Conservation (phyloP, 2,329 filamentous ascomycete species). For the Fusarium compactum region DNA sequence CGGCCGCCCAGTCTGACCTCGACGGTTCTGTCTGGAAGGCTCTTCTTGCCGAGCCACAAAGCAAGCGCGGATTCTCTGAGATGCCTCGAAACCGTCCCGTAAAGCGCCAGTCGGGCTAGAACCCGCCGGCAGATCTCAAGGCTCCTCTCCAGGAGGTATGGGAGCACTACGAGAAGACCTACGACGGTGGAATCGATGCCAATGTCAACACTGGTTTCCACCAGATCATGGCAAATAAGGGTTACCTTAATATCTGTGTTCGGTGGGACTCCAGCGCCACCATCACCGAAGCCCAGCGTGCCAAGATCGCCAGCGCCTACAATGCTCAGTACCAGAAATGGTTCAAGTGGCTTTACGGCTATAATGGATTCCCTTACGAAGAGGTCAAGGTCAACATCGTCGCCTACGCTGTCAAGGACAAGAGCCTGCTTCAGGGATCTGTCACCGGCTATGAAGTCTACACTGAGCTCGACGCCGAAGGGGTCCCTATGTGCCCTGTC, state of each 20-base stretch:
- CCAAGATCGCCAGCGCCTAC: constrained; percentile 52
- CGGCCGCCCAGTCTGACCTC: constrained; percentile 30
- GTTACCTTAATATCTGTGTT: constrained; percentile 54
- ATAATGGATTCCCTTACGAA: constrained; percentile 57
- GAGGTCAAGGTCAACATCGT: constrained; percentile 56
- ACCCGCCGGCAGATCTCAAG: constrained; percentile 26
- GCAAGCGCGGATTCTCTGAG: not conserved
- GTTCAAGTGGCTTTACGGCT: constrained; percentile 58
- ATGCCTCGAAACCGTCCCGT: constrained; percentile 28
- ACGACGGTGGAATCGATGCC: constrained; percentile 27
- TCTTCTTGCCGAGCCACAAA: constrained; percentile 18
- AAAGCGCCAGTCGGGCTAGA: constrained; percentile 38
- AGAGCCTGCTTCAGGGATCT: constrained; percentile 53
- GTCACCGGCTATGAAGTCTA: constrained; percentile 55
- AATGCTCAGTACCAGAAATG: constrained; percentile 56
- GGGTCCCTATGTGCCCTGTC: constrained; percentile 55
- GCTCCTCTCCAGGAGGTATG: constrained; percentile 34
- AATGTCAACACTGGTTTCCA: constrained; percentile 51
- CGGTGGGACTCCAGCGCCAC: constrained; percentile 56
- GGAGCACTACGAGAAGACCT: constrained; percentile 33
- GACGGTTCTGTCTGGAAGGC: constrained; percentile 34
- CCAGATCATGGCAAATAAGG: constrained; percentile 48
- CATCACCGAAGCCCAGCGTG: constrained; percentile 54
- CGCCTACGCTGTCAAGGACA: constrained; percentile 57
- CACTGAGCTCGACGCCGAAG: constrained; percentile 54